These are phyloP conservation scores for Alloteropsis semialata DNA, from an alignment of 176 grass and related monocot species.

Conservation along the genomic window DNA sequence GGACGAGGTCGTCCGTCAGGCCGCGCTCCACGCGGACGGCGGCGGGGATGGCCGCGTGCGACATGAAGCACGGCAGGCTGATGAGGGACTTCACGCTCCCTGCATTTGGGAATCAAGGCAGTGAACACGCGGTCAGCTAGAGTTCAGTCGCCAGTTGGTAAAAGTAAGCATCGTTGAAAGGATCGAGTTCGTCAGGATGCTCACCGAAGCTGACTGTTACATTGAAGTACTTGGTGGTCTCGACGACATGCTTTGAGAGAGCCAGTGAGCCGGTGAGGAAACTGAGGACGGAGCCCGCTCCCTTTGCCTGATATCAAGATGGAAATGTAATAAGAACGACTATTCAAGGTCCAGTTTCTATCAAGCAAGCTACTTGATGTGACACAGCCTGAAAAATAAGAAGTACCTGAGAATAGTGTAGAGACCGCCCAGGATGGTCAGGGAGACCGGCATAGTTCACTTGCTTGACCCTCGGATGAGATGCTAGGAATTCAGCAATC, in stretches of 20 bases:
- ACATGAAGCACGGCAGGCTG: slow-evolving; percentile 99
- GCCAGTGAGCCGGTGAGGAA: slow-evolving; percentile 82
- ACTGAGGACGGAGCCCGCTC: slow-evolving; percentile 89
- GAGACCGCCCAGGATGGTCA: slow-evolving; percentile 62
- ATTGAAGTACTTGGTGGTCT: slow-evolving; percentile 80
- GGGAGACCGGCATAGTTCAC: slow-evolving; percentile 92
- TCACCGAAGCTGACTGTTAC: slow-evolving; percentile 96
- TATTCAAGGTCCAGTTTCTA: neutral
- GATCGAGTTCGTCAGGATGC: neutral
- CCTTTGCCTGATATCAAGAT: slow-evolving; percentile 57
- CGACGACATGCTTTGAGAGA: slow-evolving; percentile 83
- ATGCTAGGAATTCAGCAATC: slow-evolving; percentile 90
- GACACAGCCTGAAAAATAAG: neutral
- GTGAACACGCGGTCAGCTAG: neutral
- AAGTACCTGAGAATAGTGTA: slow-evolving; percentile 89
- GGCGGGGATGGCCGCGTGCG: slow-evolving; percentile 80
- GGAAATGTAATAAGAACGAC: neutral
- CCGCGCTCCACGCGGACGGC: slow-evolving; percentile 63
- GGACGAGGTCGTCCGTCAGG: slow-evolving; percentile 80
- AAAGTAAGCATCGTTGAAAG: neutral
- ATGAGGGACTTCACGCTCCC: slow-evolving; percentile 96
- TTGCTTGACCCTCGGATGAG: slow-evolving; percentile 82
- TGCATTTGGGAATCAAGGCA: neutral
- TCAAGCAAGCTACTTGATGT: neutral
- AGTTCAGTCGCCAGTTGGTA: neutral